phyloP scores from a whole-genome alignment of 805 yeast genomes.

The Ogataea kodamae region DNA sequence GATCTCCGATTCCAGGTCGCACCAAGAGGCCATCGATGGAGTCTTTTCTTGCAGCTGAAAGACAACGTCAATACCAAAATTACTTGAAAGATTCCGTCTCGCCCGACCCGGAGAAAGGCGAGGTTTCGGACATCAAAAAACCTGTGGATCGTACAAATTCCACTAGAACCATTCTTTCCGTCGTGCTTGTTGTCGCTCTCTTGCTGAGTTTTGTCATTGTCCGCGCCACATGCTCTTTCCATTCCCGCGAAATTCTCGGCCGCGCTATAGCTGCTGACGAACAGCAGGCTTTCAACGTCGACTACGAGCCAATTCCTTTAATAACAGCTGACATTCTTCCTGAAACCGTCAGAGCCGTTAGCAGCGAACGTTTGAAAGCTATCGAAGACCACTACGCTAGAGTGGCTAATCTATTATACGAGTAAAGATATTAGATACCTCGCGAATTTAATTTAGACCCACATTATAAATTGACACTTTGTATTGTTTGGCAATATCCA shows the following conservation, averaged over 20 bases:
- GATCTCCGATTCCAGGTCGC: conserved; percentile 11
- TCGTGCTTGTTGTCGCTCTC: conserved; percentile 8
- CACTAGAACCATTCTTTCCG: conserved; percentile 5
- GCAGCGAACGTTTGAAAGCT: conserved; percentile 8
- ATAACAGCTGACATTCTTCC: not conserved
- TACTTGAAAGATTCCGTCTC: conserved; percentile 6
- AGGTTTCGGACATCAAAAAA: not conserved
- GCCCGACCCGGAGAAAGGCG: conserved; percentile 12
- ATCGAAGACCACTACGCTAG: conserved; percentile 13
- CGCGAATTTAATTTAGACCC: conserved; percentile 6
- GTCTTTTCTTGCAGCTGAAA: conserved; percentile 14
- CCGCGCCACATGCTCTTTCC: conserved; percentile 7
- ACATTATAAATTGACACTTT: too few species aligned
- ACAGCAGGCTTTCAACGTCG: not conserved
- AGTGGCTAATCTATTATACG: conserved; percentile 11
- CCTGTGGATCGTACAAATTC: conserved; percentile 4
- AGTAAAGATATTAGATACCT: too few species aligned
- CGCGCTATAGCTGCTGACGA: conserved; percentile 2
- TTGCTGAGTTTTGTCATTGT: conserved; percentile 9
- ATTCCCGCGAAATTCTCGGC: not conserved
- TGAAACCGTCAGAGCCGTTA: conserved; percentile 1
- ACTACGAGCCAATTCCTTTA: conserved; percentile 5
- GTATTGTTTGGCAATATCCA: conserved; percentile 16
- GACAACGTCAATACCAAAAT: conserved; percentile 15
- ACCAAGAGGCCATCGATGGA: conserved; percentile 12